phyloP scores from a whole-genome alignment of 140 eudicot species.

The Stevia rebaudiana region DNA sequence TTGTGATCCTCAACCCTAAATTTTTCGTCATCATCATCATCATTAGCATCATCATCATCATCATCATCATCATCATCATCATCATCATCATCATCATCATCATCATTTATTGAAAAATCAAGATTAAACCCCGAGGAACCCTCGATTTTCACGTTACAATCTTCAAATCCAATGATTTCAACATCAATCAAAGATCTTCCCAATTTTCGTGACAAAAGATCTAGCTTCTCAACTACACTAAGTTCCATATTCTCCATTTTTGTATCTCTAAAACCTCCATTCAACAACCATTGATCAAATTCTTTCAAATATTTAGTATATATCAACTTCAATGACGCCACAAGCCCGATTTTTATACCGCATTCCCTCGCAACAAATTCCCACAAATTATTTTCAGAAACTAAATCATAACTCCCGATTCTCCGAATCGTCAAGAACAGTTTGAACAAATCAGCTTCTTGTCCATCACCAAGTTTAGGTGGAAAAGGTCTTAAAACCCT shows the following conservation, averaged over 20 bases:
- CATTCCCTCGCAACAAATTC: conserved; percentile 61
- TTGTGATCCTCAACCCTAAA: conserved; percentile 8
- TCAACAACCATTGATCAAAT: conserved; percentile 61
- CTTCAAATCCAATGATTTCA: conserved; percentile 21
- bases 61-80: conserved; percentile 9
- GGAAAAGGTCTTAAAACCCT: conserved; percentile 50
- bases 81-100: conserved; percentile 11
- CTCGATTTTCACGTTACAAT: conserved; percentile 3
- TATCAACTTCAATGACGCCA: conserved; percentile 49
- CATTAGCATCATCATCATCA: conserved; percentile 3
- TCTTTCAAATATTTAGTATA: conserved; percentile 58
- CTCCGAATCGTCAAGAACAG: conserved; percentile 60
- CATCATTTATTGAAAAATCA: conserved; percentile 17
- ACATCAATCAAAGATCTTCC: conserved; percentile 24
- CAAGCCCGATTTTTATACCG: conserved; percentile 34
- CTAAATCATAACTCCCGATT: conserved; percentile 54
- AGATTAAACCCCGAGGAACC: conserved; percentile 23
- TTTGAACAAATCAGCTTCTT: conserved; percentile 56
- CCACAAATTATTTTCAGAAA: conserved; percentile 61
- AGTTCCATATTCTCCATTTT: conserved; percentile 25
- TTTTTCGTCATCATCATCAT: conserved; percentile 18
- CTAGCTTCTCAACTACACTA: conserved; percentile 41
- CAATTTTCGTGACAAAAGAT: conserved; percentile 43
- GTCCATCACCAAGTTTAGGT: conserved; percentile 61
- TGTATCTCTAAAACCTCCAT: conserved; percentile 26